These are phyloP conservation scores for Micromonas commoda DNA, from an alignment of 139 green algal genomes.

Conservation along the genomic window DNA sequence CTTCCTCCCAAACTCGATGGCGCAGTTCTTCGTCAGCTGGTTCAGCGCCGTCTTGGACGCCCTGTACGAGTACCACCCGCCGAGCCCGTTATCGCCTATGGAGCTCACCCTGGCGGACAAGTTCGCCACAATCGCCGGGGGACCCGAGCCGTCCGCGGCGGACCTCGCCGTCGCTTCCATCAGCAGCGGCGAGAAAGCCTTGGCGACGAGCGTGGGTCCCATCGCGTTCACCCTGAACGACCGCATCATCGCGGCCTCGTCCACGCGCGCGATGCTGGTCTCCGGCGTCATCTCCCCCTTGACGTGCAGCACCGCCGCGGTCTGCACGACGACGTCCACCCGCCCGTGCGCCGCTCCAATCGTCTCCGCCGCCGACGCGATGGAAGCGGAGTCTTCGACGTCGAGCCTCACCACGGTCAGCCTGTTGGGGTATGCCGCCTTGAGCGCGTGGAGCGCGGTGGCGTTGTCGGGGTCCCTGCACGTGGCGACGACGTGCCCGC, in stretches of 20 bases:
- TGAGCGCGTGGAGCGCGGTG: constrained; percentile 37
- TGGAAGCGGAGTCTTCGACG: constrained; percentile 45
- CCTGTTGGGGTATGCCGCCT: constrained; percentile 25
- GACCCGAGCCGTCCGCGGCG: constrained; percentile 28
- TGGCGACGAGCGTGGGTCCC: constrained; percentile 63
- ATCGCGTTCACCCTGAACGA: constrained; percentile 63
- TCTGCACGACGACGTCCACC: constrained; percentile 67
- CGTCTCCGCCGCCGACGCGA: constrained; percentile 40
- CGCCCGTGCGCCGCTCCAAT: constrained; percentile 37
- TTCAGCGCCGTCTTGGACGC: constrained; percentile 69
- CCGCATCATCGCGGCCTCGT: constrained; percentile 40
- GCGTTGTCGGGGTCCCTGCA: constrained; percentile 54
- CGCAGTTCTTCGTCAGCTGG: constrained; percentile 63
- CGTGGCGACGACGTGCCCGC: constrained; percentile 57
- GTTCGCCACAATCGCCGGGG: constrained; percentile 59
- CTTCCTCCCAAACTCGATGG: constrained; percentile 58
- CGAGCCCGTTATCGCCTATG: constrained; percentile 64
- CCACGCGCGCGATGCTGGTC: constrained; percentile 54
- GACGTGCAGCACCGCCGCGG: constrained; percentile 59
- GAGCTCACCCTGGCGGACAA: constrained; percentile 64
- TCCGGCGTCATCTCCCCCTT: constrained; percentile 51
- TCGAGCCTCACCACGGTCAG: constrained; percentile 57
- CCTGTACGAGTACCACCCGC: constrained; percentile 79
- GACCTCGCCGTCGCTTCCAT: constrained; percentile 38
- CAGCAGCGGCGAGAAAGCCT: constrained; percentile 45